Evolutionary conservation across 202 grass and related monocot species (phyloP).

Genomic region (Eragrostis tef): DNA sequence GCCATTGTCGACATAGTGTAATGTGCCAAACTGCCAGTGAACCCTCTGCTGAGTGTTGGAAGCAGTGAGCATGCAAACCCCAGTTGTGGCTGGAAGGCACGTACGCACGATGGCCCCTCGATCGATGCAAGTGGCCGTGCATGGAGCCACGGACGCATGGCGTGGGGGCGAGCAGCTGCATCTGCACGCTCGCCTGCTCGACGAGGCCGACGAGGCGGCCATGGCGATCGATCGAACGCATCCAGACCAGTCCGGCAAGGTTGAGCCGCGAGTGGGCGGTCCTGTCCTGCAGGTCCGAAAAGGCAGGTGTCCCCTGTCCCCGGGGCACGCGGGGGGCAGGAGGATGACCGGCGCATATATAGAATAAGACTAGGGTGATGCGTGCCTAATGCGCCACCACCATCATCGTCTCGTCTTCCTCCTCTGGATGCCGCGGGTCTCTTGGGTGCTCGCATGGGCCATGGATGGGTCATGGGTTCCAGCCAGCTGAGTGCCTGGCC

Average conservation of each 20-base stretch:
- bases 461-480: constrained; percentile 31
- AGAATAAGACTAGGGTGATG: constrained; percentile 46
- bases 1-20: background rate
- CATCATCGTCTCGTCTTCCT: constrained; percentile 45
- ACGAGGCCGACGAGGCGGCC: background rate
- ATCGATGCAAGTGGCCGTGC: constrained; percentile 21
- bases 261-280: constrained; percentile 2
- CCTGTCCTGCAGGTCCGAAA: constrained; percentile 17
- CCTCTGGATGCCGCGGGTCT: background rate
- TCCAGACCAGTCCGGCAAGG: background rate
- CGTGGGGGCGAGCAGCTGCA: background rate
- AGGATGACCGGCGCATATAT: constrained; percentile 52
- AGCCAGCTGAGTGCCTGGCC: background rate
- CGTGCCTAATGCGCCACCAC: constrained; percentile 7
- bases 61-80: constrained; percentile 22
- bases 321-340: constrained; percentile 49
- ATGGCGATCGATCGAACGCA: background rate
- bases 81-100: constrained; percentile 23
- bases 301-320: constrained; percentile 37
- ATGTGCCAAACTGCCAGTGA: background rate
- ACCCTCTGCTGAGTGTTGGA: background rate
- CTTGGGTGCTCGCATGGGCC: constrained; percentile 24
- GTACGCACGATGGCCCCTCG: constrained; percentile 25
- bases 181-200: background rate
- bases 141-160: background rate